Evolutionary conservation across 2,329 filamentous ascomycete species (phyloP).

Genomic region (Pseudopyrenochaeta lycopersici): DNA sequence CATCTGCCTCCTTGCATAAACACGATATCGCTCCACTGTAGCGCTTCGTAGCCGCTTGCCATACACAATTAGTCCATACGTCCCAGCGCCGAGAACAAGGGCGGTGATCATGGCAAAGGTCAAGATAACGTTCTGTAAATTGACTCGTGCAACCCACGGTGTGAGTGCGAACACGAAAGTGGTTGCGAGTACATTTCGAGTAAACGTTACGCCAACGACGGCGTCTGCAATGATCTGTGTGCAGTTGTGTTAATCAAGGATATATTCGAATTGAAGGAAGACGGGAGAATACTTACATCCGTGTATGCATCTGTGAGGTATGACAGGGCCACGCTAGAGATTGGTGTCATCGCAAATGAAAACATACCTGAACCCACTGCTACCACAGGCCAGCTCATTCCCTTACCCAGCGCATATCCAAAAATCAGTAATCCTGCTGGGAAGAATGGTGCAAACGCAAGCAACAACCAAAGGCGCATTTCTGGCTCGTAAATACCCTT

Average conservation of each 20-base stretch:
- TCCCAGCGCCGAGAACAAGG: too few species aligned
- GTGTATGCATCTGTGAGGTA: slow-evolving; percentile 51
- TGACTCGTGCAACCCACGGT: slow-evolving; percentile 47
- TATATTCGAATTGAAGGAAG: background rate
- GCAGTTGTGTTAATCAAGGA: background rate
- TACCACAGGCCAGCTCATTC: slow-evolving; percentile 13
- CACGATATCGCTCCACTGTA: too few species aligned
- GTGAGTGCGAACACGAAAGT: slow-evolving; percentile 59
- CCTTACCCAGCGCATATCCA: slow-evolving; percentile 11
- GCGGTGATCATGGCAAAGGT: slow-evolving; percentile 13
- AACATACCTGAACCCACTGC: slow-evolving; percentile 16
- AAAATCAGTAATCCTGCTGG: slow-evolving; percentile 15
- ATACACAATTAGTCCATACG: too few species aligned
- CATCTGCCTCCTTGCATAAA: too few species aligned
- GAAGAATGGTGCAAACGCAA: slow-evolving; percentile 14
- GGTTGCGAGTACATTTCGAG: slow-evolving; percentile 56
- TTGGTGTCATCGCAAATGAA: slow-evolving; percentile 16
- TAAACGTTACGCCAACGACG: slow-evolving; percentile 55
- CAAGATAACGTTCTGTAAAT: slow-evolving; percentile 16
- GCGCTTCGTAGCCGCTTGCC: too few species aligned
- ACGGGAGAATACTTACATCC: slow-evolving; percentile 4
- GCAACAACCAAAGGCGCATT: slow-evolving; percentile 33
- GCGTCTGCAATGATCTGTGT: slow-evolving; percentile 56
- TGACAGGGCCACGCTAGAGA: slow-evolving; percentile 39
- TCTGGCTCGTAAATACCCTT: background rate